phyloP scores from a whole-genome alignment of 2,329 filamentous ascomycete genomes.

The Aspergillus sp. region DNA sequence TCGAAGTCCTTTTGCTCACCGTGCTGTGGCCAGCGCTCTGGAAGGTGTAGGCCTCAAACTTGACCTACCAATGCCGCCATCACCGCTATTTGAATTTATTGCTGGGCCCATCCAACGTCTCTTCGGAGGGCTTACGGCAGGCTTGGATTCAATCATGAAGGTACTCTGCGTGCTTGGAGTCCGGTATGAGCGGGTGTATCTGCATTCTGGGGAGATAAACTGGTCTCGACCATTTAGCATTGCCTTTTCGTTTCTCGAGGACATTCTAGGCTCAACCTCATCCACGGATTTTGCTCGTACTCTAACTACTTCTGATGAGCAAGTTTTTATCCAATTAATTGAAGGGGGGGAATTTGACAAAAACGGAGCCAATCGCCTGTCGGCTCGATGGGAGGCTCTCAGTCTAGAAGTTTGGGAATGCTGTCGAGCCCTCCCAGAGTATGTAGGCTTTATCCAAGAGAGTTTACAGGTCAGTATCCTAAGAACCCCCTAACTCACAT shows the following conservation, averaged over 20 bases:
- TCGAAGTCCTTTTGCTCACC: slow-evolving; percentile 40
- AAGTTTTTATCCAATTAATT: slow-evolving; percentile 25
- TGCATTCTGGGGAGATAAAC: slow-evolving; percentile 33
- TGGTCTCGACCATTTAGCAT: slow-evolving; percentile 37
- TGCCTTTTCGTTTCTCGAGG: slow-evolving; percentile 33
- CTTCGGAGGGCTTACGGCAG: slow-evolving; percentile 32
- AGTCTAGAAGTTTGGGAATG: slow-evolving; percentile 39
- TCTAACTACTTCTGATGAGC: slow-evolving; percentile 30
- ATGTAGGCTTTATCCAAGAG: slow-evolving; percentile 32
- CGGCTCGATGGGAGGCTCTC: slow-evolving; percentile 32
- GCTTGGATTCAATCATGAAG: slow-evolving; percentile 35
- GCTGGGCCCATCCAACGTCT: slow-evolving; percentile 38
- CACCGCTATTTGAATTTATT: slow-evolving; percentile 36
- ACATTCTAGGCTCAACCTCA: slow-evolving; percentile 33
- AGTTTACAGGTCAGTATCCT: slow-evolving; percentile 33
- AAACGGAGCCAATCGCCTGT: slow-evolving; percentile 19
- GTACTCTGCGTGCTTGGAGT: slow-evolving; percentile 36
- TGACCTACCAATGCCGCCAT: slow-evolving; percentile 12
- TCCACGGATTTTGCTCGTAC: slow-evolving; percentile 33
- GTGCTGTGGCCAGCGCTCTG: slow-evolving; percentile 30
- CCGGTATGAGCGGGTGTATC: slow-evolving; percentile 36
- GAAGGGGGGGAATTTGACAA: slow-evolving; percentile 1
- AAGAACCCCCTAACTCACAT: not conserved
- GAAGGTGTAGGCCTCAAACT: slow-evolving; percentile 13
- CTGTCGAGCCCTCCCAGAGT: slow-evolving; percentile 36